Conservation (phyloP, 805 yeast genomes). For the Priceomyces melissophilus region DNA sequence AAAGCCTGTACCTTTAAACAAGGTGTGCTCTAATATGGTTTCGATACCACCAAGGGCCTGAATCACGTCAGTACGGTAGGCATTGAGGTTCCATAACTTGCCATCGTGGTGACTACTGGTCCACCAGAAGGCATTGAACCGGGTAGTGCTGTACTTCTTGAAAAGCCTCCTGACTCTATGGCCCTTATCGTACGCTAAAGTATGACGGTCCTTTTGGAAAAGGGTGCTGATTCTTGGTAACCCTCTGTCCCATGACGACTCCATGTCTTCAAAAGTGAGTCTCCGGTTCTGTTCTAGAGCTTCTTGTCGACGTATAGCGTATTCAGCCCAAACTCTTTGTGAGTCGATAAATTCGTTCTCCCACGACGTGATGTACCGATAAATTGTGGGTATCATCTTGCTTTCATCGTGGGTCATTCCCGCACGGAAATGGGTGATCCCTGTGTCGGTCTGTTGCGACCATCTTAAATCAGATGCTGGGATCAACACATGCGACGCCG, state of each 20-base stretch:
- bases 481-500: slow-evolving; percentile 93
- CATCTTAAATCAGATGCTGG: slow-evolving; percentile 90
- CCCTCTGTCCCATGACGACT: slow-evolving; percentile 95
- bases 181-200: slow-evolving; percentile 92
- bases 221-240: slow-evolving; percentile 92
- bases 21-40: slow-evolving; percentile 89
- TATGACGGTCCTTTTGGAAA: slow-evolving; percentile 92
- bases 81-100: slow-evolving; percentile 86
- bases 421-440: slow-evolving; percentile 88
- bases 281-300: slow-evolving; percentile 84
- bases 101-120: slow-evolving; percentile 92
- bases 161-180: slow-evolving; percentile 80
- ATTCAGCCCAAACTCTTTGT: slow-evolving; percentile 96
- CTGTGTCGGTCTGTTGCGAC: slow-evolving; percentile 92
- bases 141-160: slow-evolving; percentile 64
- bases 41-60: slow-evolving; percentile 98
- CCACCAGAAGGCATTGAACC: slow-evolving; percentile 96
- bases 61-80: slow-evolving; percentile 92
- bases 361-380: slow-evolving; percentile 93
- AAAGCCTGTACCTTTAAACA: slow-evolving; percentile 95
- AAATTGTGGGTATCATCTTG: slow-evolving; percentile 85
- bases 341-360: slow-evolving; percentile 94
- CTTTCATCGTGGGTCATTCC: slow-evolving; percentile 86
- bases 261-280: slow-evolving; percentile 87
- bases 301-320: slow-evolving; percentile 83